Evolutionary conservation across 2,329 filamentous ascomycete genomes (phyloP), one percentile per base, ranked within the genome.

Genomic region (Aspergillus costaricaensis): DNA sequence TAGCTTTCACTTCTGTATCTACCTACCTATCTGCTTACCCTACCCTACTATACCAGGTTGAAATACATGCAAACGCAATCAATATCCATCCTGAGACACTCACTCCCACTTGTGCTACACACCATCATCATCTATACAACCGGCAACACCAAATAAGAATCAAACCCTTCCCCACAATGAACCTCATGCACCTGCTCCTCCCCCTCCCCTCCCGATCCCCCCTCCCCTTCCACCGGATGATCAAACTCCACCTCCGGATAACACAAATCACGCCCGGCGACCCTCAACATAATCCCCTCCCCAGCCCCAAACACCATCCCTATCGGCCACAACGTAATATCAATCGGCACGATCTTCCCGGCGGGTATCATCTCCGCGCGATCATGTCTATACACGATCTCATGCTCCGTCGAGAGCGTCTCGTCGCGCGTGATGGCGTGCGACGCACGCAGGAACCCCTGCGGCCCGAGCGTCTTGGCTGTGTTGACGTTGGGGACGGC

Each of bases 281-380:
- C 36, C 7, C 64, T 53, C 4, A 72, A 49, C 48, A 67, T 53
- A 4, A 70, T 17, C 0, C 60, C 62, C 41, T 72, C 69, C 9
- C 68, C 68, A 1, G 60, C 57, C n/a, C 62, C 67, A 47, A 69
- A 70, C 2, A 67, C 60, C 61, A 70, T 65, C 1, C 68, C 68
- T 5, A 62, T 58, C 1, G 67, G 69, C 68, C 68, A 70, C 3
- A 70, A 58, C 0, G 60, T 58, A 2, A 69, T 67, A 5, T 62
- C 30, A 4, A 71, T 36, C 2, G 62, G 54, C 4, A 68, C 58
- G 19, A 69, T 55, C 5, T 48, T 38, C 4, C 64, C 61, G 0
- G 60, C 58, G 4, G 55, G 3, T 17, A 67, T 56, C 3, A 39
- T 39, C 50, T 64, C 47, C 2, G 25, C 32, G 5, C 57, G 38